Percentiles rank a stretch among this genome's conserved stretches.
Conservation (phyloP, 345 rosid genomes). For the Bruguiera sexangula region DNA sequence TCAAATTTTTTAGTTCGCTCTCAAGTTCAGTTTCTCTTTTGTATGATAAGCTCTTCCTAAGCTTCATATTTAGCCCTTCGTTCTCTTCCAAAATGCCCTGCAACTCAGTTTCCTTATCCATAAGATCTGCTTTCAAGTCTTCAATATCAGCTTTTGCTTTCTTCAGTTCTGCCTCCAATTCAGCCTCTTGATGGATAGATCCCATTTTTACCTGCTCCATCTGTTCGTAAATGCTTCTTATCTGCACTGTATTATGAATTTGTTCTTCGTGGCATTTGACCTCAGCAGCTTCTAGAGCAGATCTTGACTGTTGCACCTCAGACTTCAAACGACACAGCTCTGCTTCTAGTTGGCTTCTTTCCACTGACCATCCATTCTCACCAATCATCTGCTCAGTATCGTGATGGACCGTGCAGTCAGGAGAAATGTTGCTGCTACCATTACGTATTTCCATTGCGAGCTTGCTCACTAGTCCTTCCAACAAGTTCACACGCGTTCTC, state of each 20-base stretch:
- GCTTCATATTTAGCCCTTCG: conserved; percentile 50
- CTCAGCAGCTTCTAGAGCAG: conserved; percentile 54
- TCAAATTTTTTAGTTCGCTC: conserved; percentile 42
- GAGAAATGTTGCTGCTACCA: conserved; percentile 10
- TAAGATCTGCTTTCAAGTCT: conserved; percentile 67
- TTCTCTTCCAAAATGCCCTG: conserved; percentile 82
- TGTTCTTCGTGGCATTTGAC: conserved; percentile 56
- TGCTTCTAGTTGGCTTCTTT: conserved; percentile 42
- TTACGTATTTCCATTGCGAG: conserved; percentile 35
- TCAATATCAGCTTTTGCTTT: conserved; percentile 46
- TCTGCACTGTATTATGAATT: conserved; percentile 66
- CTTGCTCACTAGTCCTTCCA: conserved; percentile 54
- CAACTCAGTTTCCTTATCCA: conserved; percentile 86
- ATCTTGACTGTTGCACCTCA: conserved; percentile 51
- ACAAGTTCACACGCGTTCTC: conserved; percentile 39
- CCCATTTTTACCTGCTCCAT: conserved; percentile 48
- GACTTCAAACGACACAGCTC: conserved; percentile 49
- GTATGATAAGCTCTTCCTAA: conserved; percentile 27
- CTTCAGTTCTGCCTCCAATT: conserved; percentile 55
- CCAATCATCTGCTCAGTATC: conserved; percentile 22
- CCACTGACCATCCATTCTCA: conserved; percentile 23
- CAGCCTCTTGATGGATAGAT: conserved; percentile 50
- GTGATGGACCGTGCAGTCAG: conserved; percentile 16
- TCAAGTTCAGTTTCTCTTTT: conserved; percentile 31
- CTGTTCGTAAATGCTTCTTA: conserved; percentile 67